Percentiles rank a stretch among this genome's conserved stretches.
Evolutionary conservation across 1,284 basidiomycete genomes (phyloP).

Genomic region (Cyathus olla): DNA sequence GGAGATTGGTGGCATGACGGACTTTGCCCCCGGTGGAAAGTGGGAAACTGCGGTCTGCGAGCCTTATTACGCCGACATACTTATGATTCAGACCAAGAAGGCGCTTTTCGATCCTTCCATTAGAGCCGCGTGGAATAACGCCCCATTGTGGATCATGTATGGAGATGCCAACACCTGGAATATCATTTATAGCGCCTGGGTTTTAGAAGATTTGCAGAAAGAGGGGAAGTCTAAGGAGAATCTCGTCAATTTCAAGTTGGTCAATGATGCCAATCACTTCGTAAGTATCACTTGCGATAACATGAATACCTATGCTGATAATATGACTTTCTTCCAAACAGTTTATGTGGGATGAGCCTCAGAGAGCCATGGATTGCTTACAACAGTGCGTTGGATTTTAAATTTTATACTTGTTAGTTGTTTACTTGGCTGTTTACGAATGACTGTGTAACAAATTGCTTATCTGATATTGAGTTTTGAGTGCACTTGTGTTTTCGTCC

Average conservation of each 20-base stretch:
- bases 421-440: too few species aligned
- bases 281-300: not conserved
- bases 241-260: not conserved
- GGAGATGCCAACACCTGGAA: slow-evolving; percentile 16
- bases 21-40: not conserved
- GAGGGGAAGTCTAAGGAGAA: not conserved
- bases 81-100: not conserved
- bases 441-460: too few species aligned
- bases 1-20: not conserved
- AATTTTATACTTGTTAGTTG: too few species aligned
- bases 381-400: not conserved
- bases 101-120: not conserved
- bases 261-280: not conserved
- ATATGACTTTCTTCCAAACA: not conserved
- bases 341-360: slow-evolving; percentile 1
- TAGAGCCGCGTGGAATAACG: slow-evolving; percentile 8
- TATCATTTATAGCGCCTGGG: slow-evolving; percentile 15
- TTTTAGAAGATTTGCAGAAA: slow-evolving; percentile 11
- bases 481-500: too few species aligned
- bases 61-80: not conserved
- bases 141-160: slow-evolving; percentile 15
- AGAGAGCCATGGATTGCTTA: not conserved
- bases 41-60: not conserved
- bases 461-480: too few species aligned
- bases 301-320: not conserved